These are phyloP conservation scores for Aechmea fasciata DNA, from an alignment of 176 grass and related monocot genomes.

Conservation along the genomic window DNA sequence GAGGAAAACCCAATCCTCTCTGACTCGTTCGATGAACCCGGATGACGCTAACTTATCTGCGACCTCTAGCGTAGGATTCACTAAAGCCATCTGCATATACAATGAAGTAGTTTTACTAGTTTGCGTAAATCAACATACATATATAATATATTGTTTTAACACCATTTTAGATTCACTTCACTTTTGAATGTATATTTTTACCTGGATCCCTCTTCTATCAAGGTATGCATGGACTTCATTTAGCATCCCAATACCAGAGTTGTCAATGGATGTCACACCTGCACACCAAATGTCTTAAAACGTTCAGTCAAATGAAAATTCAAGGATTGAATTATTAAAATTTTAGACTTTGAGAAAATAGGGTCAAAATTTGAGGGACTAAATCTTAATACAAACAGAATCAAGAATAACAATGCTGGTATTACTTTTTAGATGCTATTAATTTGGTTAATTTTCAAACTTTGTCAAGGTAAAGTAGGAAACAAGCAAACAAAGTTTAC, in stretches of 20 bases:
- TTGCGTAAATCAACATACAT: no score
- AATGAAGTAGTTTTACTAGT: background rate
- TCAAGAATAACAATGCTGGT: background rate
- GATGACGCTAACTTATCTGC: conserved; percentile 54
- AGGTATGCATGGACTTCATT: conserved; percentile 52
- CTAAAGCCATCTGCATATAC: conserved; percentile 46
- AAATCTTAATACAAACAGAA: conserved; percentile 12
- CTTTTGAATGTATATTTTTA: conserved; percentile 6
- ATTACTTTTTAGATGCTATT: background rate
- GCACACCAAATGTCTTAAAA: background rate
- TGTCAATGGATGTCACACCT: conserved; percentile 85
- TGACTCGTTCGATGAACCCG: conserved; percentile 41
- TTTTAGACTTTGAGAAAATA: background rate
- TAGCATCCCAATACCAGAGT: conserved; percentile 64
- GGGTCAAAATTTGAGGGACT: background rate
- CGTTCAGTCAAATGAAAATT: background rate
- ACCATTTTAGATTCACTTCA: background rate
- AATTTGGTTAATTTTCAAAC: background rate
- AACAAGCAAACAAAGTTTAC: conserved; percentile 17
- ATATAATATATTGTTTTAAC: background rate
- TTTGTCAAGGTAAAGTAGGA: no score
- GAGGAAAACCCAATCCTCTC: conserved; percentile 67
- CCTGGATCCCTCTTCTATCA: conserved; percentile 51
- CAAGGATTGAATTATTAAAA: no score
- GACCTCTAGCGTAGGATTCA: conserved; percentile 57